phyloP scores from a whole-genome alignment of 805 yeast genomes.

The Vanderwaltozyma tropicalis region DNA sequence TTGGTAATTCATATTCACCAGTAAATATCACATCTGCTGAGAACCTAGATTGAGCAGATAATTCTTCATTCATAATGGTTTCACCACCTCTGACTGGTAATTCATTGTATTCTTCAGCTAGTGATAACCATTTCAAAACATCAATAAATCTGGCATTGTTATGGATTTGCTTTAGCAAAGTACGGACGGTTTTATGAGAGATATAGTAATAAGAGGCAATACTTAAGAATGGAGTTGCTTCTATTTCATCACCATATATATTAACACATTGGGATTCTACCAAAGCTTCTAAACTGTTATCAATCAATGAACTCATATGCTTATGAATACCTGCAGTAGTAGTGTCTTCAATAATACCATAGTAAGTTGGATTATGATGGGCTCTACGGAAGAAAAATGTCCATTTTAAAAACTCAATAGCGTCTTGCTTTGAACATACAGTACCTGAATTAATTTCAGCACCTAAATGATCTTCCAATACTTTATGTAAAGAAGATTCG shows the following conservation, averaged over 20 bases:
- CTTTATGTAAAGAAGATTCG: slow-evolving; percentile 70
- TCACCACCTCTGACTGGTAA: slow-evolving; percentile 88
- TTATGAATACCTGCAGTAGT: slow-evolving; percentile 45
- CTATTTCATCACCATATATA: slow-evolving; percentile 36
- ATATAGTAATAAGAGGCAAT: slow-evolving; percentile 88
- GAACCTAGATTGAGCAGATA: slow-evolving; percentile 65
- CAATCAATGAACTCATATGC: slow-evolving; percentile 56
- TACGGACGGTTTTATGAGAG: slow-evolving; percentile 80
- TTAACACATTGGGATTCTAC: slow-evolving; percentile 62
- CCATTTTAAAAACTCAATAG: slow-evolving; percentile 90
- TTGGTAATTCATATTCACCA: slow-evolving; percentile 44
- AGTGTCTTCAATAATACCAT: slow-evolving; percentile 69
- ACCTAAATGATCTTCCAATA: slow-evolving; percentile 82
- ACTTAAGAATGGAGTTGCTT: slow-evolving; percentile 70
- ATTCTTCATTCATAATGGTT: slow-evolving; percentile 73
- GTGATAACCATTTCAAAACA: slow-evolving; percentile 36
- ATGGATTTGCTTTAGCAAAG: slow-evolving; percentile 44
- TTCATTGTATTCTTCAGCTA: slow-evolving; percentile 74
- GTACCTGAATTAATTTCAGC: slow-evolving; percentile 95
- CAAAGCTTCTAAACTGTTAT: slow-evolving; percentile 54
- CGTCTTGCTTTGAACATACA: slow-evolving; percentile 85
- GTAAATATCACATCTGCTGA: slow-evolving; percentile 51
- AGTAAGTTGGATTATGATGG: slow-evolving; percentile 86
- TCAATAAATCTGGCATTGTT: slow-evolving; percentile 33
- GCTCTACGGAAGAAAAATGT: slow-evolving; percentile 89